Percentiles rank a stretch among this genome's conserved stretches.
Conservation (phyloP, 73 alveolate species). For the Paramecium pentaurelia region DNA sequence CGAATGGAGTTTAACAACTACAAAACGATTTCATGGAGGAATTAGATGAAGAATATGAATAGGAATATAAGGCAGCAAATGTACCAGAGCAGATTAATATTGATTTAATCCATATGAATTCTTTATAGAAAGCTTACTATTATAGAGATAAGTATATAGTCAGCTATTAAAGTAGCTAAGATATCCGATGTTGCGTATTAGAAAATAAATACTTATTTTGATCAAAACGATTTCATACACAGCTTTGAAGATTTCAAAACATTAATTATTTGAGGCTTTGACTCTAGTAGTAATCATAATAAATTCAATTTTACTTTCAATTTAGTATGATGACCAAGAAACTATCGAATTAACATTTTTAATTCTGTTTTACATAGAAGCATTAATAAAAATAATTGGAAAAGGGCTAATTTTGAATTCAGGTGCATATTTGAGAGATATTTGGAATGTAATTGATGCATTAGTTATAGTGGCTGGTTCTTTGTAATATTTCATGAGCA, state of each 20-base stretch:
- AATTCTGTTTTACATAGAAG: constrained; percentile 57
- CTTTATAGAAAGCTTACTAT: background rate
- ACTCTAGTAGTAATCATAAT: constrained; percentile 46
- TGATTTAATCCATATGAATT: constrained; percentile 29
- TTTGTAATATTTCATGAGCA: constrained; percentile 59
- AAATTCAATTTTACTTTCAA: constrained; percentile 76
- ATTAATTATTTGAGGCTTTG: constrained; percentile 42
- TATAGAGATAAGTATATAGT: background rate
- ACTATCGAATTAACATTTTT: constrained; percentile 21
- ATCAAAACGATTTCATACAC: background rate
- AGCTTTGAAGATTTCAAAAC: background rate
- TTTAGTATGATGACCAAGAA: background rate
- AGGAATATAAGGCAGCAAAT: background rate
- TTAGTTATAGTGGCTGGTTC: constrained; percentile 76
- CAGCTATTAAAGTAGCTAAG: background rate
- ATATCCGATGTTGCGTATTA: background rate
- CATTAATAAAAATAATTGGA: constrained; percentile 56
- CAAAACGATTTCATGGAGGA: background rate
- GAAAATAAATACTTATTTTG: background rate
- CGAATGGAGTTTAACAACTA: background rate
- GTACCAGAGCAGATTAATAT: background rate
- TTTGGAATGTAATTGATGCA: constrained; percentile 79
- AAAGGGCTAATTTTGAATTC: constrained; percentile 52
- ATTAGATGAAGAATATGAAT: constrained; percentile 35
- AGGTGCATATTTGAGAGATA: constrained; percentile 73